Percentiles rank a stretch among this genome's conserved stretches.
These are phyloP conservation scores for Rhodamnia argentea DNA, from an alignment of 345 rosid genomes.

Conservation along the genomic window DNA sequence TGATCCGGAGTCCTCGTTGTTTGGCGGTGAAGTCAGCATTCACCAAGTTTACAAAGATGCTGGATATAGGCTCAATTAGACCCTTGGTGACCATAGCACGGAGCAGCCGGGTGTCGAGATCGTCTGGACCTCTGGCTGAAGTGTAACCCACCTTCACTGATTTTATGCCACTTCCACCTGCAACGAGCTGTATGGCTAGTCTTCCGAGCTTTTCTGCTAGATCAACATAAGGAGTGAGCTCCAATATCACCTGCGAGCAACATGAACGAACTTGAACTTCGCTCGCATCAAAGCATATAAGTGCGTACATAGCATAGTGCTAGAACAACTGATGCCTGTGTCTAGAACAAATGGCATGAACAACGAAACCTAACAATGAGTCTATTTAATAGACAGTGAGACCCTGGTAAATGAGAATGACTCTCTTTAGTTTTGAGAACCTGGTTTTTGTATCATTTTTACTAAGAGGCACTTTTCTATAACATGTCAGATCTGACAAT, in stretches of 20 bases:
- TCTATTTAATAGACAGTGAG: not conserved
- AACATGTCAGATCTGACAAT: not conserved
- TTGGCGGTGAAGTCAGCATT: conserved; percentile 64
- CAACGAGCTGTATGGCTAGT: conserved; percentile 58
- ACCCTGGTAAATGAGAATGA: not conserved
- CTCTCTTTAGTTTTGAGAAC: not conserved
- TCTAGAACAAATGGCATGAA: not conserved
- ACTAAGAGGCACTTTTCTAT: not conserved
- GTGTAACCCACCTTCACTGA: conserved; percentile 42
- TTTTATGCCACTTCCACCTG: conserved; percentile 62
- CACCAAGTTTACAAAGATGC: conserved; percentile 51
- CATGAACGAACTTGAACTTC: not conserved
- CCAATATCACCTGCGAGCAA: conserved; percentile 35
- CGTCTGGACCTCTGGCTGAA: conserved; percentile 59
- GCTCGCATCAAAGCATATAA: not conserved
- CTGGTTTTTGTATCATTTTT: not conserved
- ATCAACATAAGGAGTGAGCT: conserved; percentile 46
- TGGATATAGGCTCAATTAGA: conserved; percentile 51
- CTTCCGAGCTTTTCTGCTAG: conserved; percentile 59
- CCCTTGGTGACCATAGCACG: conserved; percentile 72
- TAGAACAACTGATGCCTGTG: not conserved
- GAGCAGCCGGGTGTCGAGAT: conserved; percentile 66
- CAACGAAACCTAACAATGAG: not conserved
- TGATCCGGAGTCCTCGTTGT: conserved; percentile 47
- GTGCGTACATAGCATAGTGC: no score